phyloP scores from a whole-genome alignment of 164 flowering plant species.

The Tetrastigma voinierianum region DNA sequence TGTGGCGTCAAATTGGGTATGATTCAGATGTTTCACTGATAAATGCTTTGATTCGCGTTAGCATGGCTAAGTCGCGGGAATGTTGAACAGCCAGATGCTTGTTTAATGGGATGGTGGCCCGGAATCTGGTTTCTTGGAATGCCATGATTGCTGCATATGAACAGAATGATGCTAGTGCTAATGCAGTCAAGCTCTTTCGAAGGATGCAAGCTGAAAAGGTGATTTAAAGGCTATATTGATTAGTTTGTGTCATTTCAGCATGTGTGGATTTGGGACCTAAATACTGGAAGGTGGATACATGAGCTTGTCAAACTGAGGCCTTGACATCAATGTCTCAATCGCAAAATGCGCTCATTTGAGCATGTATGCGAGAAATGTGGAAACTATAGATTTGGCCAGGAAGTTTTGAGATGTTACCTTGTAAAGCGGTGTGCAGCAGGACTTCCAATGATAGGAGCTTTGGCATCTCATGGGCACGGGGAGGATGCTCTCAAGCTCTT shows the following conservation, averaged over 20 bases:
- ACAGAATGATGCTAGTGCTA: constrained; percentile 18
- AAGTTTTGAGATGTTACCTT: constrained; percentile 13
- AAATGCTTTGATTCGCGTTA: constrained; percentile 32
- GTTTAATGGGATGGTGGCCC: constrained; percentile 26
- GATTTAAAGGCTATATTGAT: constrained; percentile 26
- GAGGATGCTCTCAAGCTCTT: constrained; percentile 16
- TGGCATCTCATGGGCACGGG: constrained; percentile 17
- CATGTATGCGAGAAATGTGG: constrained; percentile 18
- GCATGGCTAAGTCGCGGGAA: constrained; percentile 33
- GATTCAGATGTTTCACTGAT: constrained; percentile 22
- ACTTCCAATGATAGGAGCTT: constrained; percentile 30
- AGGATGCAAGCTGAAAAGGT: constrained; percentile 29
- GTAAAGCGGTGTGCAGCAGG: constrained; percentile 23
- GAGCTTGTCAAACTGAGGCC: constrained; percentile 24
- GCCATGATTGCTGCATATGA: constrained; percentile 35
- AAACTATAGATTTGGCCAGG: constrained; percentile 4
- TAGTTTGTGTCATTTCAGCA: constrained; percentile 39
- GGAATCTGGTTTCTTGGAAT: constrained; percentile 36
- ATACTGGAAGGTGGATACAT: constrained; percentile 31
- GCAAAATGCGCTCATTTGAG: constrained; percentile 22
- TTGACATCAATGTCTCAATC: constrained; percentile 20
- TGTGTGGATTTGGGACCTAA: constrained; percentile 33
- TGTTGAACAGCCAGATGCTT: constrained; percentile 23
- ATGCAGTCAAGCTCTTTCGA: constrained; percentile 32
- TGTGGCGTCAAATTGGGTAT: constrained; percentile 29